Conservation (phyloP, 2,329 filamentous ascomycete species). For the Apiospora malaysiana region DNA sequence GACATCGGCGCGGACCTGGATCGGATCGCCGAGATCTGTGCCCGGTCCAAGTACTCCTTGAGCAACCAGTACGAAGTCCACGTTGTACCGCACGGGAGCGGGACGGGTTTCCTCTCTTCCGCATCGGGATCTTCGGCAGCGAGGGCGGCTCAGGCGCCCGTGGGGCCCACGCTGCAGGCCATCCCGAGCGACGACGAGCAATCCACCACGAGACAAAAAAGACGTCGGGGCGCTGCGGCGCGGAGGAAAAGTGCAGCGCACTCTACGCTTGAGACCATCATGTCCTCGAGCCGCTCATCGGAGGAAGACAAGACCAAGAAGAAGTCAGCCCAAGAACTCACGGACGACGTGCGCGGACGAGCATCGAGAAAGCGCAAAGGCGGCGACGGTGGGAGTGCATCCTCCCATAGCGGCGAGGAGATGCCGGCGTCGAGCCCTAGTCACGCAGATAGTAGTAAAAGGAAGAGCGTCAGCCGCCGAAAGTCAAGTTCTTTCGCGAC, state of each 20-base stretch:
- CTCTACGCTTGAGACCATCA: constrained; percentile 69
- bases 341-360: constrained; percentile 59
- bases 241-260: constrained; percentile 61
- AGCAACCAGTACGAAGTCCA: constrained; percentile 73
- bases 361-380: constrained; percentile 43
- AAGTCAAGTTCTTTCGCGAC: constrained; percentile 52
- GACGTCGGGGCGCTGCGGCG: constrained; percentile 46
- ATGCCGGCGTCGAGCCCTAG: constrained; percentile 31
- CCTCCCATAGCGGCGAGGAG: constrained; percentile 39
- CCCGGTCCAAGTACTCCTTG: constrained; percentile 66
- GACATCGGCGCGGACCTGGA: constrained; percentile 65
- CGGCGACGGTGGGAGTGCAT: constrained; percentile 34
- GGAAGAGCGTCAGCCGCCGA: constrained; percentile 36
- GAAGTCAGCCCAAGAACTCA: constrained; percentile 62
- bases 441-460: constrained; percentile 28
- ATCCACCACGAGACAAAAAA: constrained; percentile 43
- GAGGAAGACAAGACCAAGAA: constrained; percentile 67
- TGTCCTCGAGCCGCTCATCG: constrained; percentile 69
- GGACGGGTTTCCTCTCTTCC: constrained; percentile 51
- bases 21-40: constrained; percentile 71
- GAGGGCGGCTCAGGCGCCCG: constrained; percentile 36
- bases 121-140: constrained; percentile 33
- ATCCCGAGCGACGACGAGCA: constrained; percentile 64
- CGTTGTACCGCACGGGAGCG: constrained; percentile 65
- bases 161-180: constrained; percentile 62